Percentiles rank a stretch among this genome's conserved stretches.
phyloP scores from a whole-genome alignment of 208 protist species.

The Leishmania martiniquensis region DNA sequence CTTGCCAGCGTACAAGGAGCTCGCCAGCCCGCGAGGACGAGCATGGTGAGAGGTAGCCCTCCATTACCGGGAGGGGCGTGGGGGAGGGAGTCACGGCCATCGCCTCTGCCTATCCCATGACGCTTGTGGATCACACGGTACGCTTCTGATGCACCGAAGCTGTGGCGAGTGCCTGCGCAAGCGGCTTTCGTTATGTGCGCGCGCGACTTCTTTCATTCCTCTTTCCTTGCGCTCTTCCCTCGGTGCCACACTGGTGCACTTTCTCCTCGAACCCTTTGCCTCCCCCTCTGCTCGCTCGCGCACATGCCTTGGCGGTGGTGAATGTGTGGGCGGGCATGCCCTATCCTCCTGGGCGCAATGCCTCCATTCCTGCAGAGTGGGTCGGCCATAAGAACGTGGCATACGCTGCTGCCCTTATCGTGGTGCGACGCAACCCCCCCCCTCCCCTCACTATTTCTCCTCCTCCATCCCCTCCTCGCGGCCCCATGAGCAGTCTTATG shows the following conservation, averaged over 20 bases:
- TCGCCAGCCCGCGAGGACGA: too few relatives aligned
- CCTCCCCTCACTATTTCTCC: background rate
- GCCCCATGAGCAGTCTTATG: conserved; percentile 49
- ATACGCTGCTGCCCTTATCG: background rate
- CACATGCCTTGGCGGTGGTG: background rate
- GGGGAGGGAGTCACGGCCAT: too few relatives aligned
- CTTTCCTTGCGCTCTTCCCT: too few relatives aligned
- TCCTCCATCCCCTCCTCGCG: background rate
- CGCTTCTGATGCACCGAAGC: too few relatives aligned
- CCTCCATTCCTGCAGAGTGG: background rate
- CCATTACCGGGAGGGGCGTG: too few relatives aligned
- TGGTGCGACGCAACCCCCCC: background rate
- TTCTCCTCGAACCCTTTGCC: background rate
- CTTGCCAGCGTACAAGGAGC: too few relatives aligned
- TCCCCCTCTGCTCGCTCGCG: background rate
- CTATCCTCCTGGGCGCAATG: background rate
- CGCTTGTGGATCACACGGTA: too few relatives aligned
- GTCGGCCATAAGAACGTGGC: background rate
- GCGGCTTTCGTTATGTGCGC: too few relatives aligned
- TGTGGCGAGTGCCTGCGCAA: too few relatives aligned
- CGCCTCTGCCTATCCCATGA: too few relatives aligned
- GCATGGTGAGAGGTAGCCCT: too few relatives aligned
- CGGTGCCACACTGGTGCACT: background rate
- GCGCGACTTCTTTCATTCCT: too few relatives aligned
- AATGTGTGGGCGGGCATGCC: background rate